Conservation (phyloP, 768 basidiomycete genomes). For the Sutorius australiensis region DNA sequence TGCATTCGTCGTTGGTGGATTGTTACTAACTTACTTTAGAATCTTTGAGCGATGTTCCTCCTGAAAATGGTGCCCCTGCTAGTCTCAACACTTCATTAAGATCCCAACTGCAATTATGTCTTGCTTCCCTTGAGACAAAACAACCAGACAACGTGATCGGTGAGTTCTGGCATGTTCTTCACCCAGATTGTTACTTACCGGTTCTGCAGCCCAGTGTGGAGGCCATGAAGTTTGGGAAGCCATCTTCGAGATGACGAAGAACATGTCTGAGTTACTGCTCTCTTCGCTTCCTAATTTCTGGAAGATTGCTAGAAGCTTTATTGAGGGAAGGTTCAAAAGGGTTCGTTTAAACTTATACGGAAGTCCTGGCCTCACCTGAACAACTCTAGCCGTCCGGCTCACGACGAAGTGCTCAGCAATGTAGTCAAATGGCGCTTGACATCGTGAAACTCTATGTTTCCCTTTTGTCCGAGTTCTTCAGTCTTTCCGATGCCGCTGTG, state of each 20-base stretch:
- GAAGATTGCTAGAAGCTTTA: slow-evolving; percentile 85
- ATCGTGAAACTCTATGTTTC: slow-evolving; percentile 83
- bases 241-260: slow-evolving; percentile 75
- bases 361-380: neutral
- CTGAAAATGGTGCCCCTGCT: slow-evolving; percentile 35
- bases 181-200: neutral
- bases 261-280: slow-evolving; percentile 79
- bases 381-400: slow-evolving; percentile 38
- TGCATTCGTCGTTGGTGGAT: slow-evolving; percentile 4
- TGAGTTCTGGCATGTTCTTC: slow-evolving; percentile 28
- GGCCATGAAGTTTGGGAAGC: slow-evolving; percentile 82
- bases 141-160: slow-evolving; percentile 60
- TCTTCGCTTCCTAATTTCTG: slow-evolving; percentile 90
- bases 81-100: slow-evolving; percentile 44
- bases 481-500: slow-evolving; percentile 72
- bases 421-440: slow-evolving; percentile 83
- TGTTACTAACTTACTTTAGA: slow-evolving; percentile 33
- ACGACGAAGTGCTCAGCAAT: slow-evolving; percentile 79
- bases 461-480: slow-evolving; percentile 82
- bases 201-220: slow-evolving; percentile 54
- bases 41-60: slow-evolving; percentile 40
- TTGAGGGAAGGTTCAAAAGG: slow-evolving; percentile 92
- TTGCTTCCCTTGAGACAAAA: slow-evolving; percentile 59
- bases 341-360: slow-evolving; percentile 37
- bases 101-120: slow-evolving; percentile 55